Conservation (phyloP, 2,329 filamentous ascomycete genomes). For the Hymenoscyphus linearis region DNA sequence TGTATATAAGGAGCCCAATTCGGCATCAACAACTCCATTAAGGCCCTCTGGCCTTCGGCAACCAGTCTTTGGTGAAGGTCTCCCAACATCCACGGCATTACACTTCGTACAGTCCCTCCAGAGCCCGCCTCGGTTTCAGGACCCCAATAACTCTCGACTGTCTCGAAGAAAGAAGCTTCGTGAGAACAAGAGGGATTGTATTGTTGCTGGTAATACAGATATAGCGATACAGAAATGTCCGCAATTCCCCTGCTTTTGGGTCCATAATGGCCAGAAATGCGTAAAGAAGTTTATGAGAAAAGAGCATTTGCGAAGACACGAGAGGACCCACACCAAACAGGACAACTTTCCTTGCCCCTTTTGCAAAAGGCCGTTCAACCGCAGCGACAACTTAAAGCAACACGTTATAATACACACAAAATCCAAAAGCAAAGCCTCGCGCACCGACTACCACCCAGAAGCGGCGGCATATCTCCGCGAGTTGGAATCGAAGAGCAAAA, state of each 20-base stretch:
- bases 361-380: conserved; percentile 19
- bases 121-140: neutral
- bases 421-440: conserved; percentile 2
- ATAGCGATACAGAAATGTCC: conserved; percentile 32
- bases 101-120: conserved; percentile 10
- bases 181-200: neutral
- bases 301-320: conserved; percentile 45
- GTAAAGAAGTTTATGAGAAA: conserved; percentile 42
- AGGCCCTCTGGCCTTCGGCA: conserved; percentile 1
- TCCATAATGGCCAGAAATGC: conserved; percentile 31
- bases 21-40: conserved; percentile 11
- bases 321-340: conserved; percentile 36
- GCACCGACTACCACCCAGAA: conserved; percentile 2
- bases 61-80: conserved; percentile 2
- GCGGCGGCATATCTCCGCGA: neutral
- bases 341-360: conserved; percentile 17
- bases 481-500: neutral
- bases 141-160: neutral
- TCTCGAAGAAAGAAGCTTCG: neutral
- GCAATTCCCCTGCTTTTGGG: conserved; percentile 37
- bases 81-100: conserved; percentile 8
- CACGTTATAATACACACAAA: conserved; percentile 20
- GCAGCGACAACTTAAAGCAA: conserved; percentile 24
- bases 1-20: neutral
- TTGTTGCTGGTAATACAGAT: conserved; percentile 7